Percentiles rank a stretch among this genome's conserved stretches.
phyloP scores from a whole-genome alignment of 1,284 basidiomycete species.

The Coniferiporia weirii region DNA sequence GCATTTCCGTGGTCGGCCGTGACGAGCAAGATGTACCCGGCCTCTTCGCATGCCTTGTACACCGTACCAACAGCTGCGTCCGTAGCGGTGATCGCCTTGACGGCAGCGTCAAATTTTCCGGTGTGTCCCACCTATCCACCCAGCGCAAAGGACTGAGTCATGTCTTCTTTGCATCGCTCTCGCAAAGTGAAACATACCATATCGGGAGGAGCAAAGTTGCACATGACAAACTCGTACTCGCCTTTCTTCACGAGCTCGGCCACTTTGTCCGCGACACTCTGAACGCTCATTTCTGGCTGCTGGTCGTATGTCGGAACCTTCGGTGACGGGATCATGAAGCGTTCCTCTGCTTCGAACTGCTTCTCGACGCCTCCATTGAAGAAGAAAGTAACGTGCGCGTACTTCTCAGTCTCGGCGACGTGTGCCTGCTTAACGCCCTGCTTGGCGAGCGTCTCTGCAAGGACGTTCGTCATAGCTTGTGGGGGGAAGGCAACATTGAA shows the following conservation, averaged over 20 bases:
- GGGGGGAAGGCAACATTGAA: conserved; percentile 87
- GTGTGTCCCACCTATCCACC: conserved; percentile 74
- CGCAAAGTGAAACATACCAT: conserved; percentile 52
- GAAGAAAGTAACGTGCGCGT: conserved; percentile 94
- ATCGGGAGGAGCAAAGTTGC: conserved; percentile 92
- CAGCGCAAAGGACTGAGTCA: neutral
- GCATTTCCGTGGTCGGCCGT: conserved; percentile 94
- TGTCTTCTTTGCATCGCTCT: neutral
- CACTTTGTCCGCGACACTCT: conserved; percentile 83
- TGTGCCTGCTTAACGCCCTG: conserved; percentile 80
- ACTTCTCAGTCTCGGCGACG: conserved; percentile 92
- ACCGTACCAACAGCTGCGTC: conserved; percentile 84
- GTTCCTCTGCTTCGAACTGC: conserved; percentile 77
- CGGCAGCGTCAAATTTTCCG: conserved; percentile 83
- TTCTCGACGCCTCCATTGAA: conserved; percentile 94
- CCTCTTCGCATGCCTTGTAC: conserved; percentile 77
- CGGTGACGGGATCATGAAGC: conserved; percentile 85
- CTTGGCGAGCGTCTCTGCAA: conserved; percentile 83
- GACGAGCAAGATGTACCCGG: conserved; percentile 80
- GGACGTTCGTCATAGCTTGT: conserved; percentile 84
- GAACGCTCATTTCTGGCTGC: conserved; percentile 82
- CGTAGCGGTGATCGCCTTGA: conserved; percentile 76
- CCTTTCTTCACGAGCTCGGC: conserved; percentile 71
- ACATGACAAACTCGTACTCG: conserved; percentile 86
- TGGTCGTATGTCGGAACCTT: conserved; percentile 89